A percentile compares a stretch with the other conserved stretches of the same genome.
phyloP scores from a whole-genome alignment of 148 eudicot genomes.

The Camellia granthamiana region DNA sequence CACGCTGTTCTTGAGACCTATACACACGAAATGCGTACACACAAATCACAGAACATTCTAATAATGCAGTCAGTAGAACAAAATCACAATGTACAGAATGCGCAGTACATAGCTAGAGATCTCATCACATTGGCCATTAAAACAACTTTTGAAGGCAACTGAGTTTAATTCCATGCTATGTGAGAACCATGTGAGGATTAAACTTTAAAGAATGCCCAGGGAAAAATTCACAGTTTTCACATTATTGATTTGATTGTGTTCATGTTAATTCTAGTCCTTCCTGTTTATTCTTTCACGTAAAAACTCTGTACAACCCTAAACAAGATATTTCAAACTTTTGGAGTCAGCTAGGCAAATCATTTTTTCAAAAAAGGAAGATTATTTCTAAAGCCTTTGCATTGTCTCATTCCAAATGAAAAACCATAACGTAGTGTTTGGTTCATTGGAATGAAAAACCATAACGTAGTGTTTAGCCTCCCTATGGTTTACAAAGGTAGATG shows the following conservation, averaged over 20 bases:
- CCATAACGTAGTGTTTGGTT: background rate
- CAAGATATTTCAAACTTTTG: background rate
- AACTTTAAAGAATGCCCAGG: background rate
- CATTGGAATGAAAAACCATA: background rate
- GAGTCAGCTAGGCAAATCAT: background rate
- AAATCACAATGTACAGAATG: background rate
- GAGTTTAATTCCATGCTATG: background rate
- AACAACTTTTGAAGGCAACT: background rate
- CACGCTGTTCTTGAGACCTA: background rate
- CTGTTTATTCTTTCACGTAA: too few relatives aligned
- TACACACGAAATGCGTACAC: background rate
- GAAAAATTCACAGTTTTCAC: background rate
- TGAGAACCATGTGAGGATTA: background rate
- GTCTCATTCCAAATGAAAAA: background rate
- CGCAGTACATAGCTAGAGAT: background rate
- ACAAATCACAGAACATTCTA: background rate
- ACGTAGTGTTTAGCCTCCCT: background rate
- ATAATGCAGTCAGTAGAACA: background rate
- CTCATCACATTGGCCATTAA: background rate
- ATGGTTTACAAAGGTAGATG: too few relatives aligned
- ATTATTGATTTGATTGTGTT: background rate
- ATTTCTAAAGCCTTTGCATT: background rate
- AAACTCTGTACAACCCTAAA: background rate
- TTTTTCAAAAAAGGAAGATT: background rate
- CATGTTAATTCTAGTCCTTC: background rate